Conservation (phyloP, 768 basidiomycete species). For the Panaeolus cyanescens region DNA sequence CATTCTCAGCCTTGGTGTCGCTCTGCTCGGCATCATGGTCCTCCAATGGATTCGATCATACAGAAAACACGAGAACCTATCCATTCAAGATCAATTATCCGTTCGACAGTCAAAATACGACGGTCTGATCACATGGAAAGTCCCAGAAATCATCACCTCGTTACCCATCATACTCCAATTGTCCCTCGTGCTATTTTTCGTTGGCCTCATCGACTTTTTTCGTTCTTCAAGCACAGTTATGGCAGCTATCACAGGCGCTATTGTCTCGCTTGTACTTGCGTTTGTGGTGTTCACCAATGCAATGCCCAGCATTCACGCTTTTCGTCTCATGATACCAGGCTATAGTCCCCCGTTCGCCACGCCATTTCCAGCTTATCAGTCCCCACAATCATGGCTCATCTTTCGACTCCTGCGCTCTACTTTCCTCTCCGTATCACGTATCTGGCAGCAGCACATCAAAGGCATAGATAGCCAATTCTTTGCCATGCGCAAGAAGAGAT, state of each 20-base stretch:
- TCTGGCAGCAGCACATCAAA: too few relatives aligned
- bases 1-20: too few relatives aligned
- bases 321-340: conserved; percentile 4
- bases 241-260: conserved; percentile 15
- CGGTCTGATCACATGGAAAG: conserved; percentile 17
- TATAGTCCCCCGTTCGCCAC: conserved; percentile 1
- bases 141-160: too few relatives aligned
- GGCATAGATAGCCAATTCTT: too few relatives aligned
- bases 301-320: conserved; percentile 11
- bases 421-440: too few relatives aligned
- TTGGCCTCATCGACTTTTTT: conserved; percentile 23
- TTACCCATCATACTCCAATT: conserved; percentile 24
- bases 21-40: conserved; percentile 25
- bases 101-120: conserved; percentile 21
- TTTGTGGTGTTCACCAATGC: conserved; percentile 13
- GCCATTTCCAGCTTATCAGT: too few relatives aligned
- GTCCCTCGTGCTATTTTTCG: conserved; percentile 25
- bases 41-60: conserved; percentile 26
- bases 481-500: too few relatives aligned
- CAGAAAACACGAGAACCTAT: conserved; percentile 11
- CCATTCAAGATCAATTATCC: conserved; percentile 13
- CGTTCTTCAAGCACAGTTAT: conserved; percentile 21
- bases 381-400: conserved; percentile 18
- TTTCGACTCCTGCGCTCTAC: too few relatives aligned
- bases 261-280: conserved; percentile 12